Percentiles rank a stretch among this genome's conserved stretches.
Conservation (phyloP, 2,329 filamentous ascomycete genomes). For the Exophiala viscosa region DNA sequence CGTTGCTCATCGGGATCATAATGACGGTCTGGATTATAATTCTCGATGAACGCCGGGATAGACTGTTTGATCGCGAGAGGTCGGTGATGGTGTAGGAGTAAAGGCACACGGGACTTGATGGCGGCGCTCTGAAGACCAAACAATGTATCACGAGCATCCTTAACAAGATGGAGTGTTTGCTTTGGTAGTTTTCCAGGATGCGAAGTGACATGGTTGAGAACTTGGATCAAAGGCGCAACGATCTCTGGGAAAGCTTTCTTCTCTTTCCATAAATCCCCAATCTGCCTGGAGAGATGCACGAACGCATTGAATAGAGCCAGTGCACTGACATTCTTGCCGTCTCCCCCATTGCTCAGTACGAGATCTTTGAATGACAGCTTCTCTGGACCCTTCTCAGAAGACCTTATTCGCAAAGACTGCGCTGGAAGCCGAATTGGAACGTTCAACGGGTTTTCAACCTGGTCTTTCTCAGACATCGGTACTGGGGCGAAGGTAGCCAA, state of each 20-base stretch:
- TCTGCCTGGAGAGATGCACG: constrained; percentile 61
- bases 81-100: constrained; percentile 83
- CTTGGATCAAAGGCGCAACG: constrained; percentile 61
- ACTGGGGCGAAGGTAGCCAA: constrained; percentile 58
- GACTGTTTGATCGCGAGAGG: constrained; percentile 82
- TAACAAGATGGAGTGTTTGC: constrained; percentile 48
- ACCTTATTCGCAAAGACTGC: constrained; percentile 48
- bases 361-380: constrained; percentile 52
- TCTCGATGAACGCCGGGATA: constrained; percentile 93
- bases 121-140: constrained; percentile 55
- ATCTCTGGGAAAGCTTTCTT: constrained; percentile 76
- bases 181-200: constrained; percentile 43
- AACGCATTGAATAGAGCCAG: constrained; percentile 37
- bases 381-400: constrained; percentile 39
- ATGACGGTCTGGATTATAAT: constrained; percentile 90
- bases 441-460: constrained; percentile 13
- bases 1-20: constrained; percentile 95
- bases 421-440: constrained; percentile 37
- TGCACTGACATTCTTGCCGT: background rate
- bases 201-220: constrained; percentile 56
- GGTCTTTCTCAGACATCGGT: constrained; percentile 8
- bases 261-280: constrained; percentile 68
- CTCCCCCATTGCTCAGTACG: constrained; percentile 1
- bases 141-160: constrained; percentile 36
- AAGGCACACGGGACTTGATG: constrained; percentile 63